A percentile compares a stretch with the other conserved stretches of the same genome.
phyloP scores from a whole-genome alignment of 345 rosid genomes.

The Rubroshorea leprosula region DNA sequence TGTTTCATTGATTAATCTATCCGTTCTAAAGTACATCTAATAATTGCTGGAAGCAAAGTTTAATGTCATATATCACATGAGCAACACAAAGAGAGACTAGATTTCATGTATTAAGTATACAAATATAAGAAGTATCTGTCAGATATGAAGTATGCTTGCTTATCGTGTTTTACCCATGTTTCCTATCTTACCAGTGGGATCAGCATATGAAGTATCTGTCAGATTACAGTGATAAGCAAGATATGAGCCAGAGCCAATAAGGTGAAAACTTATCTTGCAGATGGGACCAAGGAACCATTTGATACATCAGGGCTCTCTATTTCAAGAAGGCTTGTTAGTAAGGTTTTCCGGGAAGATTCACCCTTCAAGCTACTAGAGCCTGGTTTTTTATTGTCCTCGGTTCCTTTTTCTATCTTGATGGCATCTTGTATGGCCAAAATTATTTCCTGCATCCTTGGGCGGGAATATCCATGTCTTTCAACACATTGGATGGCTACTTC shows the following conservation, averaged over 20 bases:
- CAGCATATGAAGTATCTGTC: neutral
- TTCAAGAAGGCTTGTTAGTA: constrained; percentile 87
- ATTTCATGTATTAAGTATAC: neutral
- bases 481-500: constrained; percentile 89
- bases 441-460: constrained; percentile 92
- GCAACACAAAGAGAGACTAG: neutral
- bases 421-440: constrained; percentile 84
- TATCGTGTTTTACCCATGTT: too few relatives aligned
- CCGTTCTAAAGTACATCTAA: too few relatives aligned
- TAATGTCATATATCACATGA: neutral
- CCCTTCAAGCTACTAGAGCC: constrained; percentile 43
- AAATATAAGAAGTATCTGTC: too few relatives aligned
- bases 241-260: neutral
- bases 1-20: too few relatives aligned
- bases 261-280: constrained; percentile 51
- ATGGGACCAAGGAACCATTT: constrained; percentile 57
- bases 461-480: constrained; percentile 50
- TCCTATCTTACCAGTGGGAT: constrained; percentile 1
- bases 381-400: constrained; percentile 31
- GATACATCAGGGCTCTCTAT: constrained; percentile 79
- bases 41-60: neutral
- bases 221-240: constrained; percentile 1
- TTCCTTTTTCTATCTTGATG: constrained; percentile 61
- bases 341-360: constrained; percentile 75
- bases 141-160: too few relatives aligned